These are phyloP conservation scores for Skeletonema menzelii DNA, from an alignment of 108 stramenopile species.

Conservation along the genomic window DNA sequence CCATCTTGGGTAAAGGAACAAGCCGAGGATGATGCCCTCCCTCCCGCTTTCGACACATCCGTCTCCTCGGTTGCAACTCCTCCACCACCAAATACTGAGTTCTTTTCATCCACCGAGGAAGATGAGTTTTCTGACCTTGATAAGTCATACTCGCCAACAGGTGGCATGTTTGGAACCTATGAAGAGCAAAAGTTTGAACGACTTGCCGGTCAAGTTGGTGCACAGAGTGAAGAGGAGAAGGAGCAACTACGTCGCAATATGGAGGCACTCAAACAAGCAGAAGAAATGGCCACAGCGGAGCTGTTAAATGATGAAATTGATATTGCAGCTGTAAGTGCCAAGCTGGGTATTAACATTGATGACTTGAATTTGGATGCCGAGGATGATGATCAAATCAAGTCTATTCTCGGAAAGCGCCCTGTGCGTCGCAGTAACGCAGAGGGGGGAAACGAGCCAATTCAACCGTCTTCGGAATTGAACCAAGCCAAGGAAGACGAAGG, in stretches of 20 bases:
- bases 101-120: constrained; percentile 37
- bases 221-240: constrained; percentile 60
- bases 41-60: neutral
- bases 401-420: constrained; percentile 30
- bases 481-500: constrained; percentile 8
- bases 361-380: constrained; percentile 25
- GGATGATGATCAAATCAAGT: constrained; percentile 25
- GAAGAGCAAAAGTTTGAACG: constrained; percentile 69
- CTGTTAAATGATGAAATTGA: constrained; percentile 17
- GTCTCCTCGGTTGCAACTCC: neutral
- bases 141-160: neutral
- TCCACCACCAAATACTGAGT: constrained; percentile 53
- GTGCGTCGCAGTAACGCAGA: neutral
- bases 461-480: neutral
- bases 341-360: constrained; percentile 20
- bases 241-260: constrained; percentile 58
- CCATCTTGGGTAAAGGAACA: constrained; percentile 13
- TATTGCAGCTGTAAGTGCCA: constrained; percentile 14
- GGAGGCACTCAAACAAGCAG: constrained; percentile 45
- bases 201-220: constrained; percentile 58
- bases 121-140: neutral
- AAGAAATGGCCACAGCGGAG: constrained; percentile 19
- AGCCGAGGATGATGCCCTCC: neutral
- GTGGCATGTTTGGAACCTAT: constrained; percentile 58
- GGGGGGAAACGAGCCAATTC: neutral